Conservation (phyloP, 768 basidiomycete genomes). For the Rhizopogon sp. region DNA sequence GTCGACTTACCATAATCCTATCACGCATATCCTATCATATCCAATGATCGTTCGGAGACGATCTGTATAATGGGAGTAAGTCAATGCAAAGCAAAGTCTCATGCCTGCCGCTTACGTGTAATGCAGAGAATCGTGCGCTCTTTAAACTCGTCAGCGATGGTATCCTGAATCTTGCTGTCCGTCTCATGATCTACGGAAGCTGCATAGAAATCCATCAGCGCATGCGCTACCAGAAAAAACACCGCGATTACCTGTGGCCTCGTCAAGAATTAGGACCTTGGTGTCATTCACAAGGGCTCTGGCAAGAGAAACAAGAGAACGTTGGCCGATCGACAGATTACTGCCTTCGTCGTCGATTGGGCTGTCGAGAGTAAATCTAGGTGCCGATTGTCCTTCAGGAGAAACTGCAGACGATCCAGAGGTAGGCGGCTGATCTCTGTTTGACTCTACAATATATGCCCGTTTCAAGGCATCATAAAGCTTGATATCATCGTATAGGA, state of each 20-base stretch:
- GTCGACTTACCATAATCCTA: conserved; percentile 60
- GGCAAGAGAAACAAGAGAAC: conserved; percentile 82
- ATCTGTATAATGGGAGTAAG: conserved; percentile 37
- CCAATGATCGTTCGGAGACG: conserved; percentile 82
- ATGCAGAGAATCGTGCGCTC: conserved; percentile 86
- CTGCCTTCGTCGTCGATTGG: conserved; percentile 82
- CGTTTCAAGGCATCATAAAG: conserved; percentile 87
- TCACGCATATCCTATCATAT: conserved; percentile 86
- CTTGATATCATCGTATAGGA: conserved; percentile 76
- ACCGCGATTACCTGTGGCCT: conserved; percentile 61
- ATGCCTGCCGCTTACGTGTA: conserved; percentile 58
- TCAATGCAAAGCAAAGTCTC: neutral
- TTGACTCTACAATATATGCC: conserved; percentile 69
- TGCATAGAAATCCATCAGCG: conserved; percentile 12
- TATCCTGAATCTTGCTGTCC: conserved; percentile 87
- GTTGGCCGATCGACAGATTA: conserved; percentile 57
- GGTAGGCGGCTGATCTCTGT: conserved; percentile 12
- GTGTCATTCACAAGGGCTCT: conserved; percentile 85
- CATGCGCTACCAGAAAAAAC: neutral
- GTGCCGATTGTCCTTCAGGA: conserved; percentile 31
- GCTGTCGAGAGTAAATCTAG: conserved; percentile 78
- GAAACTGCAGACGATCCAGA: conserved; percentile 18
- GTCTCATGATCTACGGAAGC: conserved; percentile 90
- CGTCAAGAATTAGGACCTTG: conserved; percentile 83
- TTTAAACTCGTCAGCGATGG: conserved; percentile 78